A percentile compares a stretch with the other conserved stretches of the same genome.
Conservation (phyloP, 306 rosid genomes). For the Casuarina cunninghamiana region DNA sequence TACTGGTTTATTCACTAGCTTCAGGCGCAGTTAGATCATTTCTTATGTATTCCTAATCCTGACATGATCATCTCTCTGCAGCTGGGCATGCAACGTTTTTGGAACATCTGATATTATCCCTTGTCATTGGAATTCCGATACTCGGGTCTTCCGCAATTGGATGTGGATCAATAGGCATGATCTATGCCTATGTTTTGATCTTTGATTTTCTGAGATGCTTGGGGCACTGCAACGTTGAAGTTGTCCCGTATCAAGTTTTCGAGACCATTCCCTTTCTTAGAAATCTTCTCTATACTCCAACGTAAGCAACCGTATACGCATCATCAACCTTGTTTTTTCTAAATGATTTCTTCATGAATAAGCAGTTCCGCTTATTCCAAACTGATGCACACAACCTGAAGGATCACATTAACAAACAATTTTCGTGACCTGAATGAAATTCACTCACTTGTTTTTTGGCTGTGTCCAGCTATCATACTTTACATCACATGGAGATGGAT, state of each 20-base stretch:
- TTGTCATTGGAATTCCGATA: constrained; percentile 68
- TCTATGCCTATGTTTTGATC: constrained; percentile 50
- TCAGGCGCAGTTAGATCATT: neutral
- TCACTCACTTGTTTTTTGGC: neutral
- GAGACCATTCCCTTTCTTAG: constrained; percentile 58
- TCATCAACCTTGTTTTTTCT: neutral
- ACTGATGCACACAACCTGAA: neutral
- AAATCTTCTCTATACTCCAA: constrained; percentile 77
- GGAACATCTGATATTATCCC: constrained; percentile 62
- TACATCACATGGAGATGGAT: constrained; percentile 72
- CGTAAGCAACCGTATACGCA: constrained; percentile 50
- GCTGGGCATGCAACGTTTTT: constrained; percentile 74
- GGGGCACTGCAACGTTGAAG: constrained; percentile 81
- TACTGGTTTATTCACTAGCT: too few species aligned
- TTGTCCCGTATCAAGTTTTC: constrained; percentile 56
- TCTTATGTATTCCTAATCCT: neutral
- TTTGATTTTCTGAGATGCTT: constrained; percentile 80
- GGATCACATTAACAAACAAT: too few species aligned
- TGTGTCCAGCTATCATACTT: constrained; percentile 71
- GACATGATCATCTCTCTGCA: constrained; percentile 30
- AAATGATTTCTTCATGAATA: neutral
- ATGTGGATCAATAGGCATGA: constrained; percentile 59
- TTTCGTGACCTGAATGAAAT: neutral
- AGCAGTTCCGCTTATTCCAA: neutral
- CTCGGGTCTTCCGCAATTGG: constrained; percentile 59